phyloP scores from a whole-genome alignment of 2,329 filamentous ascomycete species.

The Phoma herbarum region DNA sequence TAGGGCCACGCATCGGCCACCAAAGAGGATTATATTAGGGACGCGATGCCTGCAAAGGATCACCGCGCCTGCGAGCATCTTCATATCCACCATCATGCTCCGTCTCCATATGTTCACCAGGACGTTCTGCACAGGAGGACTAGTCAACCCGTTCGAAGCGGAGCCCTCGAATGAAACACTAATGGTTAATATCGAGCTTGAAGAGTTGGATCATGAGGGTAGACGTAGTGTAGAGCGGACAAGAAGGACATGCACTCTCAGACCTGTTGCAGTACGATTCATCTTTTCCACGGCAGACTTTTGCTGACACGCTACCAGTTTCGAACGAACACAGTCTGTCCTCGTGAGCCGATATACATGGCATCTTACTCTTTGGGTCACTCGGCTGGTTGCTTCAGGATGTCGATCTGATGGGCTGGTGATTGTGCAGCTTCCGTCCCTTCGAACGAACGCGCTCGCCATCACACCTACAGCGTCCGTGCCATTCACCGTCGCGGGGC shows the following conservation, averaged over 20 bases:
- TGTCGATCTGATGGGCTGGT: conserved; percentile 4
- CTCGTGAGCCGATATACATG: conserved; percentile 1
- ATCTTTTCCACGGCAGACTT: not conserved
- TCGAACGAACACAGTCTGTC: not conserved
- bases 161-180: not conserved
- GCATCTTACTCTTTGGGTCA: conserved; percentile 3
- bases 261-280: conserved; percentile 9
- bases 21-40: conserved; percentile 7
- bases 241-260: not conserved
- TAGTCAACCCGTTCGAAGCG: not conserved
- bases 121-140: not conserved
- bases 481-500: not conserved
- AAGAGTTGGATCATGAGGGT: conserved; percentile 10
- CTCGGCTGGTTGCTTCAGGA: conserved; percentile 1
- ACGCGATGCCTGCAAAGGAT: not conserved
- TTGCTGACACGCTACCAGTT: conserved; percentile 2
- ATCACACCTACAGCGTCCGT: not conserved
- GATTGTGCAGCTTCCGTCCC: not conserved
- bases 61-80: not conserved
- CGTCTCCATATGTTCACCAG: not conserved
- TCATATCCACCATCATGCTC: not conserved
- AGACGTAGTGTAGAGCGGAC: conserved; percentile 4
- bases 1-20: not conserved
- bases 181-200: conserved; percentile 14
- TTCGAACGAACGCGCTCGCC: not conserved